A percentile compares a stretch with the other conserved stretches of the same genome.
phyloP scores from a whole-genome alignment of 2,329 filamentous ascomycete genomes.

The Colletotrichum liaoningense region DNA sequence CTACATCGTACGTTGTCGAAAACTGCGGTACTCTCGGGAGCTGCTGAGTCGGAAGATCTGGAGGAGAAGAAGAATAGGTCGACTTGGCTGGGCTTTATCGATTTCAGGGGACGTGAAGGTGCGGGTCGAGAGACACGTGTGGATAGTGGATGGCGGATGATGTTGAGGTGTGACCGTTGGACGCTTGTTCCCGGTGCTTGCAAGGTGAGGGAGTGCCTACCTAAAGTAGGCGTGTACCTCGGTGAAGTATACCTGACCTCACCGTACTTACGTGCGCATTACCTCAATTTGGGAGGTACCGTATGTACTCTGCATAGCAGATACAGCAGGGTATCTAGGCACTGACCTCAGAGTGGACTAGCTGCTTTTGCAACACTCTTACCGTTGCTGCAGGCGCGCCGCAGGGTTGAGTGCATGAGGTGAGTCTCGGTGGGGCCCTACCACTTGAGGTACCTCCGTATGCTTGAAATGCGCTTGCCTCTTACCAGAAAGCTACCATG shows the following conservation, averaged over 20 bases:
- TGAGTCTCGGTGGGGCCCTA: background rate
- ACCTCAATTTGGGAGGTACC: background rate
- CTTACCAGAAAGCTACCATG: no score
- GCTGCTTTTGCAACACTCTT: background rate
- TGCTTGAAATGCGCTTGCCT: background rate
- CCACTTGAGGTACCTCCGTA: background rate
- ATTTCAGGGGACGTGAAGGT: background rate
- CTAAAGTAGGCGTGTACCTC: background rate
- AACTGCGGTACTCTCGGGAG: conserved; percentile 6
- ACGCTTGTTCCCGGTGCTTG: background rate
- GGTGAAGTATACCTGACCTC: background rate
- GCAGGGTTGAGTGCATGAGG: background rate
- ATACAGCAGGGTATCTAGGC: background rate
- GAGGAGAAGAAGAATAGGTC: background rate
- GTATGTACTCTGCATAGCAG: background rate
- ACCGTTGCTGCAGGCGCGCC: background rate
- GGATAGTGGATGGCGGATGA: conserved; percentile 3
- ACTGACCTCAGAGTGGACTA: background rate
- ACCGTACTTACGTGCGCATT: background rate
- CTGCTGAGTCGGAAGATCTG: background rate
- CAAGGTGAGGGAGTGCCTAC: background rate
- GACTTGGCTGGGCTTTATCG: conserved; percentile 3
- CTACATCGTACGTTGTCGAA: conserved; percentile 30
- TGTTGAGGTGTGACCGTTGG: background rate
- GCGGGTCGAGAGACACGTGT: conserved; percentile 1